A percentile compares a stretch with the other conserved stretches of the same genome.
Evolutionary conservation across 257 asterid species (phyloP).

Genomic region (Fraxinus americana): DNA sequence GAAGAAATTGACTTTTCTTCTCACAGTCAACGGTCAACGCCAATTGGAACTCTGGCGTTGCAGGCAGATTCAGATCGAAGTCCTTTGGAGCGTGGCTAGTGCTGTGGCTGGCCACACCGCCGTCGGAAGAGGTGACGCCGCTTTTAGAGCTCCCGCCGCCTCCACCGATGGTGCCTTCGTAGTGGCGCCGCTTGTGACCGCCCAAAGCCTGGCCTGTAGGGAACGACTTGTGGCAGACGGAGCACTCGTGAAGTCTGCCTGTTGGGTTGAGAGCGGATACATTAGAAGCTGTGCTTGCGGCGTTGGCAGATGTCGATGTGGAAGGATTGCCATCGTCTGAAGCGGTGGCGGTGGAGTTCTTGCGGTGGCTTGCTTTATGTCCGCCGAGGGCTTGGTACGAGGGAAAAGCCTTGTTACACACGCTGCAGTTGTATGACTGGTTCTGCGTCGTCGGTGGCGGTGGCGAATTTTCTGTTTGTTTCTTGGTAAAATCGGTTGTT

Average conservation of each 20-base stretch:
- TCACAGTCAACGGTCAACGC: conserved; percentile 25
- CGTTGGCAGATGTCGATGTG: conserved; percentile 16
- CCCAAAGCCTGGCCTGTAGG: conserved; percentile 93
- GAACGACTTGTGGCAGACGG: conserved; percentile 62
- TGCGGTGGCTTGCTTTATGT: conserved; percentile 95
- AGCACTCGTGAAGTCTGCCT: conserved; percentile 74
- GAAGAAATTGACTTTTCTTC: conserved; percentile 21
- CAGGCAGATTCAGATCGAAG: conserved; percentile 59
- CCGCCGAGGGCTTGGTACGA: conserved; percentile 93
- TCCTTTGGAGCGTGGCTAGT: conserved; percentile 20
- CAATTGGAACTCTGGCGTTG: conserved; percentile 45
- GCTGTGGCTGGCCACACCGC: conserved; percentile 35
- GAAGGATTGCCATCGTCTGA: conserved; percentile 37
- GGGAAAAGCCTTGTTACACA: conserved; percentile 57
- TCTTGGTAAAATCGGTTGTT: neutral
- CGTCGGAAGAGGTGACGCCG: conserved; percentile 43
- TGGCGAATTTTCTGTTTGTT: neutral
- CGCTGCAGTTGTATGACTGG: conserved; percentile 53
- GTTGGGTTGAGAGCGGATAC: conserved; percentile 46
- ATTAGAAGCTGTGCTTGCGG: conserved; percentile 17
- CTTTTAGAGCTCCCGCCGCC: conserved; percentile 15
- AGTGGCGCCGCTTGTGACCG: conserved; percentile 95
- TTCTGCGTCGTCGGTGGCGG: conserved; percentile 7
- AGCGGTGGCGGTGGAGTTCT: conserved; percentile 18
- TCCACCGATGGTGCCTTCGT: conserved; percentile 59